Conservation (phyloP, 2,329 filamentous ascomycete species). For the Capronia epimyces region DNA sequence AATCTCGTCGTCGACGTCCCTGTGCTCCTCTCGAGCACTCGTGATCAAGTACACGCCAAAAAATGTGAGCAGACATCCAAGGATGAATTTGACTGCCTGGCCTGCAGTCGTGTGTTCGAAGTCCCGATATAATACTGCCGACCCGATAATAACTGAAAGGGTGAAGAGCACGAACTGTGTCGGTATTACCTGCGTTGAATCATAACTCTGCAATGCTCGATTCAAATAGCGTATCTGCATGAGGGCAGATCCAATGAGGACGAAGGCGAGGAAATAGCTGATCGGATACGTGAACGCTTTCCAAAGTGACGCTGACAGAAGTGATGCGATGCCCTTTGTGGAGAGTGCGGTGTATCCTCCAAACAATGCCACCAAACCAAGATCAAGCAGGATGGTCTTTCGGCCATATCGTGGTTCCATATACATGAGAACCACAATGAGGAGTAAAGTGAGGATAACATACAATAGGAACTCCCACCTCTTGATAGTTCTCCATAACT, state of each 20-base stretch:
- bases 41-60: constrained; percentile 97
- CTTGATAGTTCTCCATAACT: constrained; percentile 85
- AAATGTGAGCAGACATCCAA: constrained; percentile 87
- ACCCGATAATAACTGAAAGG: constrained; percentile 88
- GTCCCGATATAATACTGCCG: constrained; percentile 86
- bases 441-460: constrained; percentile 63
- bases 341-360: constrained; percentile 95
- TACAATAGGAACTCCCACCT: constrained; percentile 89
- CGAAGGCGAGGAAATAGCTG: constrained; percentile 74
- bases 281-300: constrained; percentile 85
- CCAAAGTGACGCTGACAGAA: constrained; percentile 86
- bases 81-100: constrained; percentile 77
- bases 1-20: constrained; percentile 58
- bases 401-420: constrained; percentile 78
- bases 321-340: constrained; percentile 92
- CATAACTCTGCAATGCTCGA: constrained; percentile 80
- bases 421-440: constrained; percentile 76
- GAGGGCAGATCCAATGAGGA: constrained; percentile 77
- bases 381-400: constrained; percentile 80
- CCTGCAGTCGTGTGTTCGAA: constrained; percentile 75
- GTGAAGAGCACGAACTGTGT: constrained; percentile 98
- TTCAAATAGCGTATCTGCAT: constrained; percentile 99
- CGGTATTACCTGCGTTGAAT: constrained; percentile 95
- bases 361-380: constrained; percentile 88
- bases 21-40: constrained; percentile 62